Conservation (phyloP, 2,329 filamentous ascomycete species). For the Triangularia setosa region DNA sequence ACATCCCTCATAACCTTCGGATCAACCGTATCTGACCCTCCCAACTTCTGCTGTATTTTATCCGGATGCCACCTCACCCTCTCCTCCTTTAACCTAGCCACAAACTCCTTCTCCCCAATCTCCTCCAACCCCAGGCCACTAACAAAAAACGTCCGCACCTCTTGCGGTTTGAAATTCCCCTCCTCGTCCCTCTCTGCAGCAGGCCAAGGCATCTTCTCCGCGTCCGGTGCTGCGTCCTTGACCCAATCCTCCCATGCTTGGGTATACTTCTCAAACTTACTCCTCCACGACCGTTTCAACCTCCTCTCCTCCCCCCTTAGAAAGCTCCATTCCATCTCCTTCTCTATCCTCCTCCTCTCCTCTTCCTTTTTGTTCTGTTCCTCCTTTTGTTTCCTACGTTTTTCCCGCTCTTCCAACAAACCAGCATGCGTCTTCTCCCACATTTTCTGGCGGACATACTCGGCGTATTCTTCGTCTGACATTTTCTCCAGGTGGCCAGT, state of each 20-base stretch:
- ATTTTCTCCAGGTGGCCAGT: slow-evolving; percentile 66
- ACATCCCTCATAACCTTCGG: slow-evolving; percentile 70
- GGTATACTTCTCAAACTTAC: slow-evolving; percentile 62
- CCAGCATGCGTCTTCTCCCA: slow-evolving; percentile 93
- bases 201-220: slow-evolving; percentile 64
- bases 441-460: slow-evolving; percentile 83
- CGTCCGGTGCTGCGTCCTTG: slow-evolving; percentile 33
- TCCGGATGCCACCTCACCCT: slow-evolving; percentile 95
- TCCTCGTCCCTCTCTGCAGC: slow-evolving; percentile 4
- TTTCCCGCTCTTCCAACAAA: slow-evolving; percentile 69
- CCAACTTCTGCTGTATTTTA: slow-evolving; percentile 89
- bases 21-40: slow-evolving; percentile 58
- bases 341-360: slow-evolving; percentile 45
- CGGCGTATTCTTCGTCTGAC: slow-evolving; percentile 88
- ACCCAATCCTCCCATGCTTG: slow-evolving; percentile 56
- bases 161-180: slow-evolving; percentile 43
- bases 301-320: slow-evolving; percentile 62
- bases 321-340: slow-evolving; percentile 67
- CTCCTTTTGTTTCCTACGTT: slow-evolving; percentile 52
- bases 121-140: slow-evolving; percentile 41
- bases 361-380: slow-evolving; percentile 45
- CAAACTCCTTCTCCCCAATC: slow-evolving; percentile 43
- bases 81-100: slow-evolving; percentile 68
- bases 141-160: slow-evolving; percentile 67
- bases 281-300: slow-evolving; percentile 50